Evolutionary conservation across 2,329 filamentous ascomycete genomes (phyloP).

Genomic region (Neodidymelliopsis sp.): DNA sequence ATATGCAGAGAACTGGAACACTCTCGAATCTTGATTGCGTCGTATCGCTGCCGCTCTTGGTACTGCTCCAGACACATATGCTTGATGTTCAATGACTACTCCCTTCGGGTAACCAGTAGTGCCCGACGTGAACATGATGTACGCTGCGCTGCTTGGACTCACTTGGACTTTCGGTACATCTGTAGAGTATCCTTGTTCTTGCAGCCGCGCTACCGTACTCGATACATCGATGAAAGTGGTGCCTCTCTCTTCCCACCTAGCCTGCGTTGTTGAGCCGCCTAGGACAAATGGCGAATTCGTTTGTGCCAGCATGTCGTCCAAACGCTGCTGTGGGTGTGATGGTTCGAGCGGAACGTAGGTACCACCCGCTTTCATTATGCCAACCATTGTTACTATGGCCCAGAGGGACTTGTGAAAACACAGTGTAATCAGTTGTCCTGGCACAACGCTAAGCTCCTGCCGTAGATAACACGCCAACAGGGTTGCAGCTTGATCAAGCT

Average conservation of each 20-base stretch:
- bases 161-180: too few relatives aligned
- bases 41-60: not conserved
- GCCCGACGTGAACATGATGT: conserved; percentile 1
- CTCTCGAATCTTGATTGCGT: not conserved
- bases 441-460: too few relatives aligned
- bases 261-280: too few relatives aligned
- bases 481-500: too few relatives aligned
- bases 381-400: not conserved
- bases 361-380: not conserved
- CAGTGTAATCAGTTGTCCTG: too few relatives aligned
- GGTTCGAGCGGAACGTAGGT: not conserved
- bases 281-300: not conserved
- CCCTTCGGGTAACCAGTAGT: conserved; percentile 1
- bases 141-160: not conserved
- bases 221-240: too few relatives aligned
- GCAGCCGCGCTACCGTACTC: too few relatives aligned
- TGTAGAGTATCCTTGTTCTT: too few relatives aligned
- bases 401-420: not conserved
- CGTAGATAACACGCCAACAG: too few relatives aligned
- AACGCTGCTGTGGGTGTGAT: not conserved
- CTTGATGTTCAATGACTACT: not conserved
- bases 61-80: not conserved
- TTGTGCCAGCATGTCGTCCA: not conserved
- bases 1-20: conserved; percentile 62
- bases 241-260: too few relatives aligned